A percentile compares a stretch with the other conserved stretches of the same genome.
These are phyloP conservation scores for Delphinella strobiligena DNA, from an alignment of 2,329 filamentous ascomycete genomes.

Conservation along the genomic window DNA sequence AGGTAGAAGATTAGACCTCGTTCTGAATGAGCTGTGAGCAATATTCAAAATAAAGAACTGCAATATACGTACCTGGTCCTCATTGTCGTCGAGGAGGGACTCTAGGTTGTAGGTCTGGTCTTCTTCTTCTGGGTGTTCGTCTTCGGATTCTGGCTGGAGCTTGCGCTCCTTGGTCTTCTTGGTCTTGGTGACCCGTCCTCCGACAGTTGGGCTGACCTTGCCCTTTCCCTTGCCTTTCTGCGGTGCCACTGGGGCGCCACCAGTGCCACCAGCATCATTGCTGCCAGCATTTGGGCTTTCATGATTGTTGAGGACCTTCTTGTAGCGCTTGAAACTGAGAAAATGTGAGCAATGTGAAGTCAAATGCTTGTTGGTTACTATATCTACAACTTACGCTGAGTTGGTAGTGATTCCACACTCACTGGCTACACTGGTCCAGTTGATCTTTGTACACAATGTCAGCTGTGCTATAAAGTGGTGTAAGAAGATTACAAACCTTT, in stretches of 20 bases:
- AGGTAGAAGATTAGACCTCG: no score
- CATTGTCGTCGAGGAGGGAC: not conserved
- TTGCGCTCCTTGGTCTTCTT: slow-evolving; percentile 9
- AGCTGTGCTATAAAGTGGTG: not conserved
- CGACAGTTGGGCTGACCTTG: slow-evolving; percentile 4
- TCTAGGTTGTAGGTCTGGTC: no score
- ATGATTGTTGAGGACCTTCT: slow-evolving; percentile 51
- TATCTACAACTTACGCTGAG: slow-evolving; percentile 49
- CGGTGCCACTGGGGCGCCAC: slow-evolving; percentile 7
- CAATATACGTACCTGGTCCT: not conserved
- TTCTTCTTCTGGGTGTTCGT: no score
- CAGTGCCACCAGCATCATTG: slow-evolving; percentile 5
- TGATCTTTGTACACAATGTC: slow-evolving; percentile 36
- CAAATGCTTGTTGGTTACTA: slow-evolving; percentile 2
- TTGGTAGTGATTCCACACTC: slow-evolving; percentile 53
- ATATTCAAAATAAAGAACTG: not conserved
- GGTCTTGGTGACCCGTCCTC: not conserved
- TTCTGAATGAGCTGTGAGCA: no score
- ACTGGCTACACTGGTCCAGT: slow-evolving; percentile 52
- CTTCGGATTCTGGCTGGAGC: slow-evolving; percentile 6
- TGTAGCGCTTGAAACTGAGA: slow-evolving; percentile 57
- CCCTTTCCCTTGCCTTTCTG: slow-evolving; percentile 6
- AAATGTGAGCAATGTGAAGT: no score
- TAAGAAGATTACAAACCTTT: slow-evolving; percentile 41
- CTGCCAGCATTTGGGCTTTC: slow-evolving; percentile 27